Percentiles rank a stretch among this genome's conserved stretches.
Evolutionary conservation across 371 early-diverging fungal genomes (phyloP).

Genomic region (Nematocida sp.): DNA sequence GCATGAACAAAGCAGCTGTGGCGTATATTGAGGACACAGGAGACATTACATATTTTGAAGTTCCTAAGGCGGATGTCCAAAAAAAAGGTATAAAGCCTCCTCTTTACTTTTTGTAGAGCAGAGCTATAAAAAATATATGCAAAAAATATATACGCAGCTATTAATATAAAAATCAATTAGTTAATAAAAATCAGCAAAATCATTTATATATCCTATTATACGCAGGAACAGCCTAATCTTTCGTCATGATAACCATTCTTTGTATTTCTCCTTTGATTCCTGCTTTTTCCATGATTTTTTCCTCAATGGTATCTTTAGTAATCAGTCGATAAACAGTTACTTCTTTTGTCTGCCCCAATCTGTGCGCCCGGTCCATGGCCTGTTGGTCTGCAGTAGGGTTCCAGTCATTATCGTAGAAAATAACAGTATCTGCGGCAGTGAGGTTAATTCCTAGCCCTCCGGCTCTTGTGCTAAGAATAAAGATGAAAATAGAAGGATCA

Average conservation of each 20-base stretch:
- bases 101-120: constrained; percentile 25
- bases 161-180: too few species aligned
- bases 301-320: constrained; percentile 65
- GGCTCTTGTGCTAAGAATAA: constrained; percentile 80
- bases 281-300: constrained; percentile 77
- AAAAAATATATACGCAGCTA: too few species aligned
- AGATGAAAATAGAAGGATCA: constrained; percentile 71
- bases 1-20: constrained; percentile 64
- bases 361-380: constrained; percentile 67
- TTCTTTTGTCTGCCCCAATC: constrained; percentile 67
- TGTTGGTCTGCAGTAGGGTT: constrained; percentile 68
- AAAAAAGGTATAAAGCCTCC: constrained; percentile 14
- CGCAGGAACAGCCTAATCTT: constrained; percentile 11
- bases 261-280: constrained; percentile 89
- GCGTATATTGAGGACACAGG: constrained; percentile 22
- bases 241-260: constrained; percentile 75
- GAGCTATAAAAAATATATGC: too few species aligned
- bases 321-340: constrained; percentile 67
- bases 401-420: constrained; percentile 68
- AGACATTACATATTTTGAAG: constrained; percentile 20
- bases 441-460: constrained; percentile 68
- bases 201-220: neutral
- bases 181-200: too few species aligned
- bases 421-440: constrained; percentile 68
- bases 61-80: constrained; percentile 14